phyloP scores from a whole-genome alignment of 2,329 filamentous ascomycete genomes.

The Epichloe bromicola region DNA sequence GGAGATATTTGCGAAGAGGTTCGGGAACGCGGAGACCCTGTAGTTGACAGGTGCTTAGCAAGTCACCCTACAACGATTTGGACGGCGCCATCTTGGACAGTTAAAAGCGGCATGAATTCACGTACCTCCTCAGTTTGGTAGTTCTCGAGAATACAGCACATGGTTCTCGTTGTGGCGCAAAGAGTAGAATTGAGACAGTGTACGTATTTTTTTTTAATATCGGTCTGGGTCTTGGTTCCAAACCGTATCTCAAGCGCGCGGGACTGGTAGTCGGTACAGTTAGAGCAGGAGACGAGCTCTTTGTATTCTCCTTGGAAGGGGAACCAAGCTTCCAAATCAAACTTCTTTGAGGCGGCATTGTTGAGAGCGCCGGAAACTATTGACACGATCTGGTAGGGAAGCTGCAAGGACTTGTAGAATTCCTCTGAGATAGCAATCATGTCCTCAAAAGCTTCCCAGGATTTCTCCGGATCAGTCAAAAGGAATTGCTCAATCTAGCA shows the following conservation, averaged over 20 bases:
- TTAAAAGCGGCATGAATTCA: neutral
- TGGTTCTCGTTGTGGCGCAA: constrained; percentile 78
- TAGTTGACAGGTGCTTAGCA: neutral
- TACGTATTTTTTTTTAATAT: constrained; percentile 79
- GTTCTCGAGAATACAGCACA: constrained; percentile 94
- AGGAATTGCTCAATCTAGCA: constrained; percentile 59
- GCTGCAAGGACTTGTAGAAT: constrained; percentile 80
- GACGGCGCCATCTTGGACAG: neutral
- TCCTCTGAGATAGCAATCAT: constrained; percentile 90
- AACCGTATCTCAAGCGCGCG: constrained; percentile 86
- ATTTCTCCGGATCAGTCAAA: constrained; percentile 73
- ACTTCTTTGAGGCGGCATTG: constrained; percentile 68
- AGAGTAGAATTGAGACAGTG: constrained; percentile 86
- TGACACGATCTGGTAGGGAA: constrained; percentile 83
- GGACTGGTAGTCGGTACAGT: constrained; percentile 96
- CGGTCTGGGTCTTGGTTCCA: constrained; percentile 75
- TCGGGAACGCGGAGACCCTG: constrained; percentile 70
- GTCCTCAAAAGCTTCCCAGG: constrained; percentile 83
- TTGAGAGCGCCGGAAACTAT: constrained; percentile 96
- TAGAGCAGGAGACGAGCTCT: constrained; percentile 92
- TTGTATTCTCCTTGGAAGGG: constrained; percentile 96
- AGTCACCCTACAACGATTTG: neutral
- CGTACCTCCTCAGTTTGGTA: constrained; percentile 75
- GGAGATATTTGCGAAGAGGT: constrained; percentile 77
- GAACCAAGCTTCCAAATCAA: constrained; percentile 93